Conservation (phyloP, 441 rosid species). For the Viola pubescens region DNA sequence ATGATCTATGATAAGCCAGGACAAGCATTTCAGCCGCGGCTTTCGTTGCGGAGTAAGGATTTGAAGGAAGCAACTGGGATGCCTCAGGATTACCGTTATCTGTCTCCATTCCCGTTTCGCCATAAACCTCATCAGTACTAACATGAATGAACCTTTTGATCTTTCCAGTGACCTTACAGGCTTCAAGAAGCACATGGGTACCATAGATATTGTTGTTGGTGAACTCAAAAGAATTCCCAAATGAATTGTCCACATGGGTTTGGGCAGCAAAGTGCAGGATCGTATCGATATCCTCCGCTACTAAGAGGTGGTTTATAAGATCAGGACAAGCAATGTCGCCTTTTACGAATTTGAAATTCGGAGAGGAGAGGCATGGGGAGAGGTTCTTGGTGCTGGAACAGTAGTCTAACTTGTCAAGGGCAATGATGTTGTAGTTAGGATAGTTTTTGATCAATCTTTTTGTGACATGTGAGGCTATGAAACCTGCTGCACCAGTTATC, state of each 20-base stretch:
- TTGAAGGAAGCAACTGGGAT: slow-evolving; percentile 53
- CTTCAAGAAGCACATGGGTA: slow-evolving; percentile 61
- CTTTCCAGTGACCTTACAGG: slow-evolving; percentile 49
- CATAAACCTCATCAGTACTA: slow-evolving; percentile 62
- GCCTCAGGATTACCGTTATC: slow-evolving; percentile 55
- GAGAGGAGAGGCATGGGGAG: slow-evolving; percentile 33
- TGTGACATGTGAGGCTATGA: slow-evolving; percentile 57
- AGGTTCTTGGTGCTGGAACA: slow-evolving; percentile 57
- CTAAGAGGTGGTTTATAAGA: slow-evolving; percentile 44
- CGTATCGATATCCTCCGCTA: slow-evolving; percentile 48
- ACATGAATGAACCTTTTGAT: slow-evolving; percentile 62
- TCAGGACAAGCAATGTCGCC: slow-evolving; percentile 56
- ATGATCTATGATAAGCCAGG: slow-evolving; percentile 54
- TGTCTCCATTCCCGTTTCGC: slow-evolving; percentile 51
- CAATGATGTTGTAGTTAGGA: slow-evolving; percentile 50
- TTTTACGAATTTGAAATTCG: slow-evolving; percentile 51
- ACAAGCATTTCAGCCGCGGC: slow-evolving; percentile 66
- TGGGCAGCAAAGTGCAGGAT: slow-evolving; percentile 67
- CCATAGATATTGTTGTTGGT: slow-evolving; percentile 59
- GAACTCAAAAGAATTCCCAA: slow-evolving; percentile 57
- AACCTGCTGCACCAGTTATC: slow-evolving; percentile 64
- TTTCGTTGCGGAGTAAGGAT: slow-evolving; percentile 59
- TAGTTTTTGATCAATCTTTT: slow-evolving; percentile 36
- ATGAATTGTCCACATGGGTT: slow-evolving; percentile 60
- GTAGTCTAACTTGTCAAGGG: slow-evolving; percentile 56